Percentiles rank a stretch among this genome's conserved stretches.
phyloP scores from a whole-genome alignment of 2,329 filamentous ascomycete genomes.

The Colletotrichum lupini region DNA sequence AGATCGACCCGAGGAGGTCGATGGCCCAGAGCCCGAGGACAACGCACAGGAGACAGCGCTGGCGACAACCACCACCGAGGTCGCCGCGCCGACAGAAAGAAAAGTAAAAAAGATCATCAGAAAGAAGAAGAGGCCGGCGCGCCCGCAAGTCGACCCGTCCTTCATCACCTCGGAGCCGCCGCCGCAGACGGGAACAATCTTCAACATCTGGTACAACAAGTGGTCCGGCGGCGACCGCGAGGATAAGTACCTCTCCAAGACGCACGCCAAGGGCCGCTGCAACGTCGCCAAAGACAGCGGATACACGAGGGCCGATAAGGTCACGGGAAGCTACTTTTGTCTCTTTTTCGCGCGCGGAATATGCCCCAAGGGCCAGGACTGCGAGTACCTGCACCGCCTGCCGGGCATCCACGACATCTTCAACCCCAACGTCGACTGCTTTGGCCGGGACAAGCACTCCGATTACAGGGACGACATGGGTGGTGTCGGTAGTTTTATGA shows the following conservation, averaged over 20 bases:
- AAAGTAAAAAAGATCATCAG: conserved; percentile 93
- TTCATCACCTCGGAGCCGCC: conserved; percentile 86
- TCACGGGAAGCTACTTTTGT: conserved; percentile 89
- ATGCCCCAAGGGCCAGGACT: conserved; percentile 87
- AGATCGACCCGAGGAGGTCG: conserved; percentile 12
- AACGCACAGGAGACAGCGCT: conserved; percentile 36
- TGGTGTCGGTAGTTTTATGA: conserved; percentile 92
- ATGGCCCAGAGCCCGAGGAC: conserved; percentile 18
- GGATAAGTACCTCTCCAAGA: conserved; percentile 88
- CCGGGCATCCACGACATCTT: conserved; percentile 90
- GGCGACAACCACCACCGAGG: conserved; percentile 53
- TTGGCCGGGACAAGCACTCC: conserved; percentile 90
- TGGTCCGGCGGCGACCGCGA: conserved; percentile 97
- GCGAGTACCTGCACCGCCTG: conserved; percentile 91
- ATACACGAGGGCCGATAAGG: conserved; percentile 81
- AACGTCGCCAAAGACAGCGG: conserved; percentile 83
- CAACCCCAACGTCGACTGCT: conserved; percentile 94
- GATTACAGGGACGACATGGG: conserved; percentile 99
- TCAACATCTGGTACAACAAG: conserved; percentile 99
- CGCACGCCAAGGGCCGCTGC: conserved; percentile 85
- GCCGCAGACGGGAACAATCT: conserved; percentile 92
- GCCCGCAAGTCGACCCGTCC: conserved; percentile 89
- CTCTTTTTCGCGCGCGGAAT: conserved; percentile 79
- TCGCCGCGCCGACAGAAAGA: conserved; percentile 59
- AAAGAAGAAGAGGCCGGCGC: conserved; percentile 89